A percentile compares a stretch with the other conserved stretches of the same genome.
phyloP scores from a whole-genome alignment of 148 eudicot genomes.

The Rhododendron simsii region DNA sequence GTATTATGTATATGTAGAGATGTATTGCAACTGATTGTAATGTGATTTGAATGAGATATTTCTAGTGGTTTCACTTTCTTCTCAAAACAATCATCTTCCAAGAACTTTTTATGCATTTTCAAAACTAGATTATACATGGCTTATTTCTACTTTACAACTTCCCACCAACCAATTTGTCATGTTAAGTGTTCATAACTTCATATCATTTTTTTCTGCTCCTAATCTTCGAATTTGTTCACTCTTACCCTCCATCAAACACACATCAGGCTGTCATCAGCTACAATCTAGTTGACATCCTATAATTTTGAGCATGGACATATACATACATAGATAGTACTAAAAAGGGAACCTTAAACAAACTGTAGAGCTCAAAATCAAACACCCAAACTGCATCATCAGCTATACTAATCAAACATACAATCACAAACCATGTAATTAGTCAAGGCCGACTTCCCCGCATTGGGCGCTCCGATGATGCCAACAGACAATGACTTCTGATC shows the following conservation, averaged over 20 bases:
- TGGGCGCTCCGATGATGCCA: slow-evolving; percentile 96
- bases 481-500: slow-evolving; percentile 78
- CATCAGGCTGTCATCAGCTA: no score
- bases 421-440: slow-evolving; percentile 78
- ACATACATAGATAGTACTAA: not conserved
- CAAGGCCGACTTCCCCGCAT: slow-evolving; percentile 92
- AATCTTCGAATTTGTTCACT: not conserved
- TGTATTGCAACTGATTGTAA: no score
- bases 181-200: not conserved
- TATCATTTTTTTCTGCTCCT: not conserved
- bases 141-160: not conserved
- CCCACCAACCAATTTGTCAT: not conserved
- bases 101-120: no score
- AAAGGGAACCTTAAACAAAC: not conserved
- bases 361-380: not conserved
- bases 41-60: no score
- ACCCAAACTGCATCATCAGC: not conserved
- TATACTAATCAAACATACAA: not conserved
- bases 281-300: not conserved
- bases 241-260: not conserved
- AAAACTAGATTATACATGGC: no score
- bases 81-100: no score
- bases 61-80: no score
- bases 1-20: no score
- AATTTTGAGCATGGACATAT: not conserved